phyloP scores from a whole-genome alignment of 202 grass and related monocot species.

The Hordeum pubiflorum region DNA sequence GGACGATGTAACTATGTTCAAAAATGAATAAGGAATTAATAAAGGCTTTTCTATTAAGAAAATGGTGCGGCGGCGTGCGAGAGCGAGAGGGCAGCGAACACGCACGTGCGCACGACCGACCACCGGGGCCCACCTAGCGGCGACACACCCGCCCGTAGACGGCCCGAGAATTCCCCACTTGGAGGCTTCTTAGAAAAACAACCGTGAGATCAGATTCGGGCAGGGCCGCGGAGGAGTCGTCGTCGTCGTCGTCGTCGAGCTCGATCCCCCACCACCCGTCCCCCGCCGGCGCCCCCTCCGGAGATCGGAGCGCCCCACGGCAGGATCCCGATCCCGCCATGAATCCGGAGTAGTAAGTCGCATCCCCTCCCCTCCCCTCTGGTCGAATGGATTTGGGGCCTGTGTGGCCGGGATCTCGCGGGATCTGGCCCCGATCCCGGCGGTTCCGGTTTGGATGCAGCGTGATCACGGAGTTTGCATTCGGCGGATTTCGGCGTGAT shows the following conservation, averaged over 20 bases:
- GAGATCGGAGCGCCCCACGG: neutral
- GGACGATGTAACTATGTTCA: too few relatives aligned
- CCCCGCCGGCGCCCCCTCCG: neutral
- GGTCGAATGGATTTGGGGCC: neutral
- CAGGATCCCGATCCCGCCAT: conserved; percentile 21
- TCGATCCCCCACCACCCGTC: neutral
- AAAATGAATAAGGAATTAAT: too few relatives aligned
- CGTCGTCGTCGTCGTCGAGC: neutral
- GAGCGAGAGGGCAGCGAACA: neutral
- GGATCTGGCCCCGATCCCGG: neutral
- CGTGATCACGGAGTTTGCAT: neutral
- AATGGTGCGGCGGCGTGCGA: neutral
- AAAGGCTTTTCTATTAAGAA: too few relatives aligned
- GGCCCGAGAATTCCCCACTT: neutral
- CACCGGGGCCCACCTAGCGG: neutral
- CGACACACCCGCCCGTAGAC: neutral
- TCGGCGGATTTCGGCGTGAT: neutral
- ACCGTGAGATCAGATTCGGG: neutral
- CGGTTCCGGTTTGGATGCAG: neutral
- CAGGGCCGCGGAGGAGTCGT: neutral
- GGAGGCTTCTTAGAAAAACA: neutral
- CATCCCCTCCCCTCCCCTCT: neutral
- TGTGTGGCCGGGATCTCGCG: neutral
- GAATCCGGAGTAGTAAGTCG: conserved; percentile 74
- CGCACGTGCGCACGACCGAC: neutral